A percentile compares a stretch with the other conserved stretches of the same genome.
Conservation (phyloP, 352 stramenopile species). For the Phytopythium oedochilum region DNA sequence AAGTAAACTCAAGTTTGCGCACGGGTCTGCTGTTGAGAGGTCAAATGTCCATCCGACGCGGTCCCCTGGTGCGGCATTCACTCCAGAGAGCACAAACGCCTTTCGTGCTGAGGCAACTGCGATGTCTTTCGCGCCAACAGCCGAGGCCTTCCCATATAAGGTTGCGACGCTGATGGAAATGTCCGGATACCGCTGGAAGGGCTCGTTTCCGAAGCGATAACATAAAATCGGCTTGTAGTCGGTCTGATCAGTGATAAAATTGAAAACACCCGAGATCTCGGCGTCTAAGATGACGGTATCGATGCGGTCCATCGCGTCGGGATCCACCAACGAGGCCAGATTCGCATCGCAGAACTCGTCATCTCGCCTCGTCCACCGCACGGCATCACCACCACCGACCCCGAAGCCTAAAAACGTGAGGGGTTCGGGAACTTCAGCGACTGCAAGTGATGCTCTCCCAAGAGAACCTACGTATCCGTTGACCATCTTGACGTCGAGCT, state of each 20-base stretch:
- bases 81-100: conserved; percentile 39
- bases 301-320: conserved; percentile 16
- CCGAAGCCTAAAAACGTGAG: conserved; percentile 55
- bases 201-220: conserved; percentile 4
- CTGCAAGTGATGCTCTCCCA: conserved; percentile 43
- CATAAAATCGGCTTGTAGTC: conserved; percentile 38
- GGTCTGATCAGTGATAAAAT: conserved; percentile 35
- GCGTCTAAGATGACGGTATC: conserved; percentile 36
- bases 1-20: conserved; percentile 14
- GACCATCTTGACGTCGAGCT: conserved; percentile 55
- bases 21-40: conserved; percentile 16
- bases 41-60: conserved; percentile 45
- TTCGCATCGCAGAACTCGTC: conserved; percentile 57
- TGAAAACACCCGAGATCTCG: conserved; percentile 30
- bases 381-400: conserved; percentile 29
- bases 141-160: conserved; percentile 30
- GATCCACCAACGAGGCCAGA: conserved; percentile 26
- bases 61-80: conserved; percentile 35
- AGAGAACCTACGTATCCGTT: conserved; percentile 30
- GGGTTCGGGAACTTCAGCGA: conserved; percentile 47
- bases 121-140: conserved; percentile 39
- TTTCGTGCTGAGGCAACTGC: conserved; percentile 41
- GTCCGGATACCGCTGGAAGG: conserved; percentile 46
- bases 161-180: conserved; percentile 50
- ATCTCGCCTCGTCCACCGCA: conserved; percentile 45